Evolutionary conservation across 2,329 filamentous ascomycete species (phyloP), one percentile per base, ranked within the genome.

Genomic region (Beauveria bassiana): DNA sequence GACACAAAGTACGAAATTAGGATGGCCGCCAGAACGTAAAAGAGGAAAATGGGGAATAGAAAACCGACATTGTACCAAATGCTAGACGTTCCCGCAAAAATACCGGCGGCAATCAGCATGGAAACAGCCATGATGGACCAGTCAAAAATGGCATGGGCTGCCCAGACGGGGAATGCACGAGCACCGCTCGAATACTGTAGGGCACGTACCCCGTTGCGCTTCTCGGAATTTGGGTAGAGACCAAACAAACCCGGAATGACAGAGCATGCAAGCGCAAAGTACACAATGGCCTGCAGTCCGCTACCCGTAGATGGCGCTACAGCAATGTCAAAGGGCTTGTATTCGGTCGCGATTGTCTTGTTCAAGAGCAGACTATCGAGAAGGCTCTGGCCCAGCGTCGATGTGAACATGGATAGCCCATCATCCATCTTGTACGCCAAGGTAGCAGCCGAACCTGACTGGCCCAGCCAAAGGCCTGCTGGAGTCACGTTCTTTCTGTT

Each of bases 101-200:
- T 85, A 50, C 84, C 82, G 34, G 86, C 83, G 7, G 83, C 79
- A n/a, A 93, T 67, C 12, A 85, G 83, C 55, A 86, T 86, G n/a
- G 86, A 82, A 1, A 70, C 55, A 0, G 91, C 83, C 61, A 93
- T 86, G 49, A 84, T 71, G 42, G 64, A 61, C 65, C 91, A 90
- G 74, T 96, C 91, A 69, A 96, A 95, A 1, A 78, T 70, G 1
- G 87, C 78, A 69, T 96, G 93, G 1, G 91, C 89, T 1, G 88
- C 72, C 91, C 91, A 96, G 1, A 96, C 77, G 1, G 91, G 89
- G 3, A 88, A 76, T 2, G 88, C 86, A 22, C 89, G 81, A 42
- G 95, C 90, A 45, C 91, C 91, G 70, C 95, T 96, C 60, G 89
- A 93, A 74, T 93, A 96, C 71, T 96, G 88, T 34, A 96, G 77